These are phyloP conservation scores for Piper longum DNA, from an alignment of 164 flowering plant species.

Conservation along the genomic window DNA sequence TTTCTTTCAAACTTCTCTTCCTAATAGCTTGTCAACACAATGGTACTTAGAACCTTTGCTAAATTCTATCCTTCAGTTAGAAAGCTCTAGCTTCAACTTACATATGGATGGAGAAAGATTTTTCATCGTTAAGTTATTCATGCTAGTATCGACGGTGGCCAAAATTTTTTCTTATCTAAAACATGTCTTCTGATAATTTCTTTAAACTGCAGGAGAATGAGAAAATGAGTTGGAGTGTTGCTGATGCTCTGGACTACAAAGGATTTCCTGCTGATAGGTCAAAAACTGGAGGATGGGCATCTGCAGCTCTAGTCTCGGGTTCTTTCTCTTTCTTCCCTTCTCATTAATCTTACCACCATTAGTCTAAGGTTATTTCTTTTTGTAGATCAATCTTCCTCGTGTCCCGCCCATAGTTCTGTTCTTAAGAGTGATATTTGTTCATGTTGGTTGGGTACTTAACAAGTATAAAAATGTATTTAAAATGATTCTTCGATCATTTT, in stretches of 20 bases:
- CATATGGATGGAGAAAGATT: not conserved
- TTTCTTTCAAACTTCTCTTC: not conserved
- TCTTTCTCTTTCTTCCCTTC: conserved; percentile 1
- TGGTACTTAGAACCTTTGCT: not conserved
- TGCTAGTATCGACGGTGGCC: not conserved
- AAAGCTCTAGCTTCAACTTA: not conserved
- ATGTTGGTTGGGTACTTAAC: not conserved
- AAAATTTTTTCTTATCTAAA: not conserved
- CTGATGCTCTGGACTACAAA: conserved; percentile 56
- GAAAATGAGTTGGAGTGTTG: conserved; percentile 41
- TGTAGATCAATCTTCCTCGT: no score
- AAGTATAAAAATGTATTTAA: not conserved
- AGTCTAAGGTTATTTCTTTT: no score
- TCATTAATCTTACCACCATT: not conserved
- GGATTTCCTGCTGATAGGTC: conserved; percentile 67
- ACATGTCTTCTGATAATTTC: not conserved
- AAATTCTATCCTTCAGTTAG: not conserved
- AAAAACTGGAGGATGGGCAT: conserved; percentile 83
- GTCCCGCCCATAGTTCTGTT: no score
- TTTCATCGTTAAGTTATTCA: not conserved
- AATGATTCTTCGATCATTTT: not conserved
- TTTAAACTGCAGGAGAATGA: conserved; percentile 22
- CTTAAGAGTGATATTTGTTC: not conserved
- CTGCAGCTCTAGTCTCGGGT: conserved; percentile 76
- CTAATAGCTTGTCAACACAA: not conserved